Percentiles rank a stretch among this genome's conserved stretches.
Conservation (phyloP, 768 basidiomycete species). For the Tulasnella calospora region DNA sequence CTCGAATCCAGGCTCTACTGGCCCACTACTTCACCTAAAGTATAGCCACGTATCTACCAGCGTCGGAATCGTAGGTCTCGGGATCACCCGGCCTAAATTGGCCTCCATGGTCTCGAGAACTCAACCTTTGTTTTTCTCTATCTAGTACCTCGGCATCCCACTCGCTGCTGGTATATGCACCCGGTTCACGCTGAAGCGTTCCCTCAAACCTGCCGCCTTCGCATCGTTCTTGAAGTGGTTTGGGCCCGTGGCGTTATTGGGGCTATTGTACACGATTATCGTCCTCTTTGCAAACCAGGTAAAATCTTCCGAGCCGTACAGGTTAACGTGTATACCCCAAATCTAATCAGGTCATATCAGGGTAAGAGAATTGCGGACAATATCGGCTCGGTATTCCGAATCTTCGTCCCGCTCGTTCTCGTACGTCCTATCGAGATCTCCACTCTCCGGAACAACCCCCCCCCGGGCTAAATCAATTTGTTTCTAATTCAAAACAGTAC, state of each 20-base stretch:
- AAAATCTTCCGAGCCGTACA: not conserved
- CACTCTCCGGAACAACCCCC: not conserved
- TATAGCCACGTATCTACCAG: conserved; percentile 62
- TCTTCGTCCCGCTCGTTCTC: conserved; percentile 71
- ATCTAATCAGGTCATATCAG: conserved; percentile 32
- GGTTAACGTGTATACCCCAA: too few relatives aligned
- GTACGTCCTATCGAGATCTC: conserved; percentile 7
- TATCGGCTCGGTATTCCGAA: conserved; percentile 70
- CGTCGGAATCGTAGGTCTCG: conserved; percentile 59
- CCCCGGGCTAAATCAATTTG: too few relatives aligned
- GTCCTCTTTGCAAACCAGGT: conserved; percentile 63
- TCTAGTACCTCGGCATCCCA: conserved; percentile 78
- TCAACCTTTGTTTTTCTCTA: not conserved
- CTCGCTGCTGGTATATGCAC: conserved; percentile 67
- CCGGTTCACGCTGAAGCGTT: conserved; percentile 48
- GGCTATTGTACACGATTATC: conserved; percentile 75
- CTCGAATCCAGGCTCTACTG: conserved; percentile 36
- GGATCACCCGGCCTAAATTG: not conserved
- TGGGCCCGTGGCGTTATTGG: conserved; percentile 63
- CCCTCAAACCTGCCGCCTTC: conserved; percentile 48
- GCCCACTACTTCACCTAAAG: conserved; percentile 42
- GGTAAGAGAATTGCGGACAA: conserved; percentile 65
- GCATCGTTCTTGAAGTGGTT: conserved; percentile 61
- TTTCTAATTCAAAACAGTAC: conserved; percentile 41
- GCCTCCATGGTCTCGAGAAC: not conserved